phyloP scores from a whole-genome alignment of 305 asterid species.

The Withania somnifera region DNA sequence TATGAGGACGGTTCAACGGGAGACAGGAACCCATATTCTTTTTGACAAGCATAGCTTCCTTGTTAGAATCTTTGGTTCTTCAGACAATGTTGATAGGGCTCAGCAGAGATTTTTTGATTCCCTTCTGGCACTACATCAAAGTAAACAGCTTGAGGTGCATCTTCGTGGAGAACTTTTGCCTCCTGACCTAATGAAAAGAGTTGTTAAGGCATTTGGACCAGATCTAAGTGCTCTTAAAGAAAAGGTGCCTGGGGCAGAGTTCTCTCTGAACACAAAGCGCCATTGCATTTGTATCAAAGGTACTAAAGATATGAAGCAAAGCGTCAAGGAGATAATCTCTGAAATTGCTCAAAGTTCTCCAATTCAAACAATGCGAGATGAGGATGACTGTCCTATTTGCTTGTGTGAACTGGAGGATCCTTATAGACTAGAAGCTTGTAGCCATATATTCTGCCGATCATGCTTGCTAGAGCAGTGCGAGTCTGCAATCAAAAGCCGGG shows the following conservation, averaged over 20 bases:
- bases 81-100: constrained; percentile 34
- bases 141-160: constrained; percentile 62
- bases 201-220: constrained; percentile 66
- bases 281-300: constrained; percentile 52
- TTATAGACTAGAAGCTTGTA: constrained; percentile 58
- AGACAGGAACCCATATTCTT: constrained; percentile 45
- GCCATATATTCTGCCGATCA: constrained; percentile 59
- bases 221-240: constrained; percentile 65
- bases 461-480: constrained; percentile 83
- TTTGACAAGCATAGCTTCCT: constrained; percentile 52
- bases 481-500: constrained; percentile 50
- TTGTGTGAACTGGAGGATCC: constrained; percentile 64
- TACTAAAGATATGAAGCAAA: constrained; percentile 48
- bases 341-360: constrained; percentile 34
- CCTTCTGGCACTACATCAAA: constrained; percentile 48
- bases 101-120: constrained; percentile 34
- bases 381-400: constrained; percentile 55
- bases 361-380: constrained; percentile 13
- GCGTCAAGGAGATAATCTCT: constrained; percentile 38
- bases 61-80: constrained; percentile 54
- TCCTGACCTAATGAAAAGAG: constrained; percentile 82
- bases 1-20: constrained; percentile 28
- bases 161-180: constrained; percentile 58
- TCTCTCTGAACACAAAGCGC: constrained; percentile 38
- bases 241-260: constrained; percentile 56